These are phyloP conservation scores for Phytophthora pseudosyringae DNA, from an alignment of 352 stramenopile genomes.

Conservation along the genomic window DNA sequence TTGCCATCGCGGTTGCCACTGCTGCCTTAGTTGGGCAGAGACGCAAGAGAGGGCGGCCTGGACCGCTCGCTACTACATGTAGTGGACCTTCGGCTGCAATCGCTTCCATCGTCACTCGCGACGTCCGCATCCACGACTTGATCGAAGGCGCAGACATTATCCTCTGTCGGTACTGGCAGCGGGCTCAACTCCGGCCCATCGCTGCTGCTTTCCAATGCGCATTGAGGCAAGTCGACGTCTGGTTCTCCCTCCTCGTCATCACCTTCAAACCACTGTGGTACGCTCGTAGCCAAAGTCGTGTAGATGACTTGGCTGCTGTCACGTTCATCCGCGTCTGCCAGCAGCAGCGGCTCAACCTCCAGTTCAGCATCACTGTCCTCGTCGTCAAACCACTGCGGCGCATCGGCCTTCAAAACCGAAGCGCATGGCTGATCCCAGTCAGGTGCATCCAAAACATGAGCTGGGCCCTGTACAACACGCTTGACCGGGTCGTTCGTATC, in stretches of 20 bases:
- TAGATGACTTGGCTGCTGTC: not conserved
- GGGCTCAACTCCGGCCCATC: not conserved
- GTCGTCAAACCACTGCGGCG: slow-evolving; percentile 29
- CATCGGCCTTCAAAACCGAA: slow-evolving; percentile 13
- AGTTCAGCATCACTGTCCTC: not conserved
- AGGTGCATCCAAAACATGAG: not conserved
- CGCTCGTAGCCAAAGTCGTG: not conserved
- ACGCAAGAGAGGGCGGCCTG: slow-evolving; percentile 8
- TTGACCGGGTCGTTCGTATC: slow-evolving; percentile 3
- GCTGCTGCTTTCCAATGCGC: not conserved
- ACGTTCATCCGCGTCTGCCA: slow-evolving; percentile 1
- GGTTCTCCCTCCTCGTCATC: slow-evolving; percentile 16
- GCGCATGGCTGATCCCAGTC: not conserved
- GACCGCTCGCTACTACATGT: not conserved
- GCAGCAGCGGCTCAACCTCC: not conserved
- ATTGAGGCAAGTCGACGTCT: slow-evolving; percentile 7
- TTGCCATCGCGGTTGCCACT: too few species aligned
- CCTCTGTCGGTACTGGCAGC: not conserved
- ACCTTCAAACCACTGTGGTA: slow-evolving; percentile 30
- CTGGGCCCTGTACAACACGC: not conserved
- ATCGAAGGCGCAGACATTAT: not conserved
- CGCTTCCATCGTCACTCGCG: slow-evolving; percentile 12
- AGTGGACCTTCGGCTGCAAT: slow-evolving; percentile 9
- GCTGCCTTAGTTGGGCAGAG: not conserved
- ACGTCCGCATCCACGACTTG: not conserved